Conservation (phyloP, 805 yeast genomes). For the Schwanniomyces polymorphus region DNA sequence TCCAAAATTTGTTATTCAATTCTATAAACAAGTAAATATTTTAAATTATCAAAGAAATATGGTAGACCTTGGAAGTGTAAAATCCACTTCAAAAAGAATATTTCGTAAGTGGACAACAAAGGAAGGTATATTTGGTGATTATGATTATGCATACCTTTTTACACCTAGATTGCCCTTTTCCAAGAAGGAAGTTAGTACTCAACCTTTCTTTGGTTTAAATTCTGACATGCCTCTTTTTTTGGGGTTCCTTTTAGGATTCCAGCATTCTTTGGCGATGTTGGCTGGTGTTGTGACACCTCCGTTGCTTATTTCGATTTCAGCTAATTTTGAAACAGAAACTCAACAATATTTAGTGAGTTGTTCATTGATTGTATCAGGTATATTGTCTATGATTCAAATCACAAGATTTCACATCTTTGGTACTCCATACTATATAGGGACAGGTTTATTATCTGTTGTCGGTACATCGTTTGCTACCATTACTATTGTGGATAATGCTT, state of each 20-base stretch:
- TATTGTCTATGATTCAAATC: constrained; percentile 62
- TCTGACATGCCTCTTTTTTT: constrained; percentile 79
- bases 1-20: too few species aligned
- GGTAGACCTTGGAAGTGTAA: constrained; percentile 7
- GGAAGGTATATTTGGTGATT: constrained; percentile 85
- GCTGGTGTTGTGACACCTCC: constrained; percentile 92
- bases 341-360: constrained; percentile 38
- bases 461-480: constrained; percentile 92
- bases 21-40: background rate
- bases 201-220: constrained; percentile 82
- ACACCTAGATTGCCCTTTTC: constrained; percentile 77
- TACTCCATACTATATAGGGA: constrained; percentile 79
- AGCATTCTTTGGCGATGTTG: constrained; percentile 86
- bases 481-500: constrained; percentile 70
- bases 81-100: constrained; percentile 17
- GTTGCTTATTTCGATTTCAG: constrained; percentile 62
- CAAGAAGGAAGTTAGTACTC: constrained; percentile 46
- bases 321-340: constrained; percentile 50
- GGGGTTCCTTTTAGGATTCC: constrained; percentile 79
- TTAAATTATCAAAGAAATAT: background rate
- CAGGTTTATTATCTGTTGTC: constrained; percentile 86
- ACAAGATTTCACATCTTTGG: constrained; percentile 74
- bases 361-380: constrained; percentile 39
- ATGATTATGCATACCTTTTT: constrained; percentile 78
- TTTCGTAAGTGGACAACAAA: constrained; percentile 60